phyloP scores from a whole-genome alignment of 345 rosid genomes.

The Geranium rotundifolium region DNA sequence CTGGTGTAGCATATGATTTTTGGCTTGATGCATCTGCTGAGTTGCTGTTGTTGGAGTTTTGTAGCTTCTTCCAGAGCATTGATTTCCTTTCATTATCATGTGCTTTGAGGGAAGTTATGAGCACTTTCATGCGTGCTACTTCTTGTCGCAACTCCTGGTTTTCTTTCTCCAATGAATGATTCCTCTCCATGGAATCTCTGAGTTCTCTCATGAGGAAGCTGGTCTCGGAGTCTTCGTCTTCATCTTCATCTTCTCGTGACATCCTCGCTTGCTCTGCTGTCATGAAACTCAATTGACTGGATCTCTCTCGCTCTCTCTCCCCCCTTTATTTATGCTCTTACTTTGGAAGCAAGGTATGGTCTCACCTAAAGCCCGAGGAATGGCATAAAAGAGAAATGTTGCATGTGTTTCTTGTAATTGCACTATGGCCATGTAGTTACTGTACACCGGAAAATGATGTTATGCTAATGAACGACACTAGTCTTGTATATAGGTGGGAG shows the following conservation, averaged over 20 bases:
- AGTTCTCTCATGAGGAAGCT: constrained; percentile 48
- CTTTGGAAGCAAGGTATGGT: constrained; percentile 28
- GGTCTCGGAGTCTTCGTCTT: constrained; percentile 41
- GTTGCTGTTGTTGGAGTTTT: constrained; percentile 34
- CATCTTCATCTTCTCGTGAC: constrained; percentile 42
- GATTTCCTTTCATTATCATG: constrained; percentile 82
- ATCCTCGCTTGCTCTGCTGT: constrained; percentile 18
- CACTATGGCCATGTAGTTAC: too few relatives aligned
- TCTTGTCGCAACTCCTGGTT: constrained; percentile 65
- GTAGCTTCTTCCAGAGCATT: constrained; percentile 82
- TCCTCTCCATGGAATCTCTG: constrained; percentile 42
- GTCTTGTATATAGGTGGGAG: constrained; percentile 10
- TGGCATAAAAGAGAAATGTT: background rate
- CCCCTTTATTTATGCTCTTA: constrained; percentile 14
- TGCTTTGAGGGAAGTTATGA: constrained; percentile 56
- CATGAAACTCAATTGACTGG: constrained; percentile 2
- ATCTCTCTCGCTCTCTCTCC: constrained; percentile 6
- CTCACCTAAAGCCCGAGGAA: constrained; percentile 17
- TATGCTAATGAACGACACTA: background rate
- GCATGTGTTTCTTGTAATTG: background rate
- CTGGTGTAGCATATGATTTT: constrained; percentile 34
- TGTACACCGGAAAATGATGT: constrained; percentile 9
- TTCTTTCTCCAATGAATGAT: constrained; percentile 59
- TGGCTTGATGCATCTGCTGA: constrained; percentile 16
- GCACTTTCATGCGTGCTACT: constrained; percentile 54